Conservation (phyloP, 164 flowering plant genomes). For the Magnolia changhungtana region DNA sequence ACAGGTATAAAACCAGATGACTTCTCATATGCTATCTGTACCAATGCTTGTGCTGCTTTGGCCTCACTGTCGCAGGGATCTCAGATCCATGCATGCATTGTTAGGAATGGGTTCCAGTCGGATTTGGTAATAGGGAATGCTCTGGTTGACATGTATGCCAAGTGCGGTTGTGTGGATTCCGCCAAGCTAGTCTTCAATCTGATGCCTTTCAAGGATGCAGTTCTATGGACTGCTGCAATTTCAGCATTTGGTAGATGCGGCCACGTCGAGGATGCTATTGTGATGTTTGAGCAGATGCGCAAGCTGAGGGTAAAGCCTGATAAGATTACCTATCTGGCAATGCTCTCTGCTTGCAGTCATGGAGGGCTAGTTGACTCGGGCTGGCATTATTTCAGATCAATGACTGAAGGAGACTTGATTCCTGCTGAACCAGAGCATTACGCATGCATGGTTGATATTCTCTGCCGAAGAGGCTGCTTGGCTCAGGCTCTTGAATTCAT, state of each 20-base stretch:
- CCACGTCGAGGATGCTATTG: conserved; percentile 14
- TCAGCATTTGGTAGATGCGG: conserved; percentile 20
- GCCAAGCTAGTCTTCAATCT: conserved; percentile 20
- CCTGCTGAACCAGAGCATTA: conserved; percentile 20
- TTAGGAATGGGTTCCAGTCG: conserved; percentile 20
- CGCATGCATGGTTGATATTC: conserved; percentile 27
- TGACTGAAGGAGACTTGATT: conserved; percentile 15
- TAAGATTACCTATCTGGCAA: conserved; percentile 19
- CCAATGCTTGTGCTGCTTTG: conserved; percentile 19
- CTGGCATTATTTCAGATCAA: conserved; percentile 15
- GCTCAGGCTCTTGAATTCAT: conserved; percentile 19
- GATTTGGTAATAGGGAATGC: conserved; percentile 20
- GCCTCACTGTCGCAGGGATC: conserved; percentile 20
- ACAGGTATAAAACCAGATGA: conserved; percentile 20
- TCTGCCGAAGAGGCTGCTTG: conserved; percentile 22
- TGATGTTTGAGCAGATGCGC: conserved; percentile 24
- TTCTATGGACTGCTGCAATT: conserved; percentile 25
- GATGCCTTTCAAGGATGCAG: conserved; percentile 13
- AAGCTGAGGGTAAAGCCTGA: conserved; percentile 16
- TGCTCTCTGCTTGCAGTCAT: conserved; percentile 28
- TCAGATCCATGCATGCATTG: conserved; percentile 20
- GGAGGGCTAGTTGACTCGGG: conserved; percentile 29
- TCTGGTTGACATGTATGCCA: conserved; percentile 26
- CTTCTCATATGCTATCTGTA: conserved; percentile 19
- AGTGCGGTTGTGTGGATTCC: conserved; percentile 22